These are phyloP conservation scores for Tremella mesenterica DNA, from an alignment of 768 basidiomycete species.

Conservation along the genomic window DNA sequence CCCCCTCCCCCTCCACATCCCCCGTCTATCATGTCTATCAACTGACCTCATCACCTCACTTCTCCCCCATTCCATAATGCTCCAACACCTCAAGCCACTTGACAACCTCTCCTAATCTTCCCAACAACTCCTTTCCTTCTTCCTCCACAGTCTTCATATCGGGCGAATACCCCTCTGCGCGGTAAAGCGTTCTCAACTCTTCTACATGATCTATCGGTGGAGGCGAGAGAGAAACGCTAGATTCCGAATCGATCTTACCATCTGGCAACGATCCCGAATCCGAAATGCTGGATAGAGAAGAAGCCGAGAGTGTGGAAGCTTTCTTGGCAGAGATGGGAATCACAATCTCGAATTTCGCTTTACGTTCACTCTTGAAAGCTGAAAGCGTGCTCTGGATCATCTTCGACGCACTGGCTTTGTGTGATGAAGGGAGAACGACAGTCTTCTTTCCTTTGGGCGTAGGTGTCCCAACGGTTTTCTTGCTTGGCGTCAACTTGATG, in stretches of 20 bases:
- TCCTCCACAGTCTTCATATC: constrained; percentile 14
- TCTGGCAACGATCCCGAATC: too few relatives aligned
- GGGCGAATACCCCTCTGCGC: constrained; percentile 11
- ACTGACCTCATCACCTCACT: too few relatives aligned
- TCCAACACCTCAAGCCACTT: constrained; percentile 31
- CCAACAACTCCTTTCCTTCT: constrained; percentile 8
- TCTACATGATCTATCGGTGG: background rate
- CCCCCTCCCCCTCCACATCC: too few relatives aligned
- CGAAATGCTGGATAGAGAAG: background rate
- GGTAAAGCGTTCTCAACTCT: constrained; percentile 4
- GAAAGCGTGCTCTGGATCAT: too few relatives aligned
- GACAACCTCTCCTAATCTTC: constrained; percentile 11
- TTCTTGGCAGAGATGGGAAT: background rate
- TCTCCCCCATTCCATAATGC: constrained; percentile 22
- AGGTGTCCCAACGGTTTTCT: background rate
- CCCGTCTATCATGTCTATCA: too few relatives aligned
- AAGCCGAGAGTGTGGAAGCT: background rate
- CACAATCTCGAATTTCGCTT: background rate
- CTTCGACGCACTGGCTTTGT: too few relatives aligned
- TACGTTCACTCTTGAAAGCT: background rate
- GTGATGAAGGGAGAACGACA: too few relatives aligned
- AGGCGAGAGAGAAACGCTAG: too few relatives aligned
- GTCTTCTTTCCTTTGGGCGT: constrained; percentile 5
- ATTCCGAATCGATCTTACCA: too few relatives aligned
- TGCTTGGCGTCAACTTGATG: background rate